Base-by-base conservation (phyloP, 2,329 filamentous ascomycete species). In the Rutstroemia sp. region DNA sequence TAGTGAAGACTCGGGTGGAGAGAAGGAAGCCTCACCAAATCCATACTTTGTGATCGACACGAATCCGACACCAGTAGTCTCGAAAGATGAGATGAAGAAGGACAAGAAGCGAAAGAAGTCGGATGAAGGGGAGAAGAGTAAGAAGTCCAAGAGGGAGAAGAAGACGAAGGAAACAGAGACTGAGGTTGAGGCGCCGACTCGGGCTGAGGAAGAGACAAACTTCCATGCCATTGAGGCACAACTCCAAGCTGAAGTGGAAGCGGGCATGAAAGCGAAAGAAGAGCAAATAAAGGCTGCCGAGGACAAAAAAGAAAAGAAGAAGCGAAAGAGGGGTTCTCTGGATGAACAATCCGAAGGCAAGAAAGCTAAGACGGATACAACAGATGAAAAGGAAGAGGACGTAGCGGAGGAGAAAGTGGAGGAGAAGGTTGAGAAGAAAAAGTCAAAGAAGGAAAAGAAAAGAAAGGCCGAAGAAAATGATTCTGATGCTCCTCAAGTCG, bases 111-210 rank as follows among this genome's bases (percentile, higher is more conserved):
- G 30, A 9, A 30, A 53, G 3, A 44, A 39, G n/a, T 8, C 23
- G 39, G 19, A 27, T 3, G n/a, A 3, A 10, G 49, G 21, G 17
- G n/a, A 3, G 4, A 38, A 17, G 16, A 21, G n/a, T 9, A 23
- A 30, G 17, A 53, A 57, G 23, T 21, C 25, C 8, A 55, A 57
- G 38, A 89, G 96, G 23, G 89, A 95, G 63, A 95, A 94, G 75
- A 83, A 89, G 47, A 19, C 19, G 19, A 23, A 16, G 5, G 19
- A 45, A 14, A 19, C n/a, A 7, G 30, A 54, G 45, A 14, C 25
- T 34, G 10, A 48, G 25, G 45, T n/a, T 23, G 44, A 47, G 19
- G 9, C 87, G 91, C 48, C 58, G 81, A 83, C 64, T 17, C 17
- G 5, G 16, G 14, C 39, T 25, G 45, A 44, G 2, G 61, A 63